Evolutionary conservation across 768 basidiomycete genomes (phyloP), one percentile per base, ranked within the genome.

Genomic region (Phaeotremella fagi): DNA sequence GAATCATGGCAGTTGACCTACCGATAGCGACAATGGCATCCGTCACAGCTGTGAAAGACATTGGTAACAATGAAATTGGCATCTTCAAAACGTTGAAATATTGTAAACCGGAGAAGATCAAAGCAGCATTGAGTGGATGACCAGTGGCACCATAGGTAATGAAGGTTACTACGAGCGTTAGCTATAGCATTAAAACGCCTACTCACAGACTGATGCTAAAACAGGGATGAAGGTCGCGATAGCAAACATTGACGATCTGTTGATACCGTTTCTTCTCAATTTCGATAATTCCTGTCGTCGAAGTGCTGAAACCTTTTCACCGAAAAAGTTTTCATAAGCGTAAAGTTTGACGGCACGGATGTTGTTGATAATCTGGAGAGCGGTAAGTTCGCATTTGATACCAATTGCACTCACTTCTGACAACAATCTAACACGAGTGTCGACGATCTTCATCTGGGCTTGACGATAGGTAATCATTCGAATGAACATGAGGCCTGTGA

Each of bases 291-390:
- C 74, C 25, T 66, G 29, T 35, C 46, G 46, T 18, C 74, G 52
- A 43, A 71, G 50, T 0, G 50, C 55, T 4, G 59, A 42, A 26
- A 73, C 58, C 23, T 65, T 57, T 0, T 48, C 26, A 11, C 57
- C 61, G 36, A 75, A 75, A 45, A 61, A 68, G 24, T 50, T 50
- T 62, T 83, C 83, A 80, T 82, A 85, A 0, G 81, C 81, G 62
- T 82, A 85, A 25, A 79, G 74, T 70, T 86, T 86, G 61, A 86
- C 78, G 3, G 84, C 76, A 3, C 85, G 79, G 50, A 86, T 84
- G 36, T 82, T 82, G 68, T 83, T 82, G 14, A 88, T 72, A 1
- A 86, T 79, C 76, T 82, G 50, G 38, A 37, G 33, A 15, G 56
- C 9, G n/a, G 42, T n/a, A 2, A 12, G 16, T 20, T 20, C 7